Percentiles rank a stretch among this genome's conserved stretches.
Evolutionary conservation across 1,139 yeast species (phyloP).

Genomic region (Wickerhamomyces sp.): DNA sequence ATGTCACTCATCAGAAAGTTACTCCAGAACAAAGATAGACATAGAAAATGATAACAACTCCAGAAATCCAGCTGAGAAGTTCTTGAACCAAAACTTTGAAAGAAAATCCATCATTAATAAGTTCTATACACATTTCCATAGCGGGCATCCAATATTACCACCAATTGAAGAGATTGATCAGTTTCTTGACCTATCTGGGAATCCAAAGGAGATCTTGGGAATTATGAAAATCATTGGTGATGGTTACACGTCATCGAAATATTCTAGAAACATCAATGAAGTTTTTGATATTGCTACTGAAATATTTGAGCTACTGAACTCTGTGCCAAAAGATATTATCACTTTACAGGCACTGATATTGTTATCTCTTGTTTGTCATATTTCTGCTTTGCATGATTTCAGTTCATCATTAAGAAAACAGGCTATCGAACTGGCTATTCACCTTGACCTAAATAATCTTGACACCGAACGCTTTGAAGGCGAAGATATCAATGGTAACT

Average conservation of each 20-base stretch:
- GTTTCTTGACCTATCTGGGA: slow-evolving; percentile 30
- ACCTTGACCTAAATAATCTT: slow-evolving; percentile 32
- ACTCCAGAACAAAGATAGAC: slow-evolving; percentile 2
- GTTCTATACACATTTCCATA: slow-evolving; percentile 37
- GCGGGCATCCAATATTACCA: slow-evolving; percentile 43
- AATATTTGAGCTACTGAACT: slow-evolving; percentile 32
- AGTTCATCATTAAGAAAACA: slow-evolving; percentile 37
- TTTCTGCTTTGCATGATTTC: slow-evolving; percentile 42
- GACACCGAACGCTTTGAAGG: slow-evolving; percentile 25
- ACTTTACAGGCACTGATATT: slow-evolving; percentile 38
- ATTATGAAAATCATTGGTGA: slow-evolving; percentile 44
- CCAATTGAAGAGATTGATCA: slow-evolving; percentile 29
- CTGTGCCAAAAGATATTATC: slow-evolving; percentile 35
- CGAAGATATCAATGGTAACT: slow-evolving; percentile 22
- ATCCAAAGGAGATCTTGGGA: slow-evolving; percentile 36
- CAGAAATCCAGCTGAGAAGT: slow-evolving; percentile 1
- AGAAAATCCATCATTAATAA: slow-evolving; percentile 28
- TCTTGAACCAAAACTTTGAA: slow-evolving; percentile 20
- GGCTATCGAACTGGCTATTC: slow-evolving; percentile 33
- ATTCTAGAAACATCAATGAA: slow-evolving; percentile 33
- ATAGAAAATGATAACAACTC: slow-evolving; percentile 6
- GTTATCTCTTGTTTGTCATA: slow-evolving; percentile 39
- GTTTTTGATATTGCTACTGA: slow-evolving; percentile 32
- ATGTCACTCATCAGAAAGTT: slow-evolving; percentile 2
- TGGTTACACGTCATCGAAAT: slow-evolving; percentile 34